Evolutionary conservation across 73 alveolate genomes (phyloP), one percentile per base, ranked within the genome.

Genomic region (Uronychia setigera): DNA sequence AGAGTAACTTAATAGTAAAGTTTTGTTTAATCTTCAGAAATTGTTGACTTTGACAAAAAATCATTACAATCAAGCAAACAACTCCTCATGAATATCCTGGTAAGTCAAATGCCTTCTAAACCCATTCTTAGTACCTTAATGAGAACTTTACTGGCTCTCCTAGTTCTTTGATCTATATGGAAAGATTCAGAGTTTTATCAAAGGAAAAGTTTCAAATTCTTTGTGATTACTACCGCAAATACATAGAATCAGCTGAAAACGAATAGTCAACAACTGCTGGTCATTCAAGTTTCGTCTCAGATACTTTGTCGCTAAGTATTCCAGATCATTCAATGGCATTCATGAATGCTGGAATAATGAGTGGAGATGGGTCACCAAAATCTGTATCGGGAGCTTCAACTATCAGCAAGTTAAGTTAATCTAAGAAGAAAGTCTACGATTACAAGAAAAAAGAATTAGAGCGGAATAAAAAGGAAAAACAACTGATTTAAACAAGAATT

Each of bases 81-180:
- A n/a, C 19, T 67, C 31, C 28, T 67, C 5, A 26, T 26, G 28
- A 67, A 67, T 67, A 67, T 67, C 5, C 28, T 67, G 11, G 19
- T 67, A 26, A 67, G 19, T 29, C 31, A 26, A 32, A n/a, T n/a
- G n/a, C n/a, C n/a, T n/a, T n/a, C n/a, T n/a, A n/a, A n/a, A n/a
- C n/a, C n/a, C n/a, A n/a, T n/a, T n/a, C n/a, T n/a, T n/a, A n/a
- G n/a, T n/a, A n/a, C n/a, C n/a, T n/a, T n/a, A n/a, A n/a, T n/a
- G 79, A 67, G 19, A 67, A 32, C 31, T 67, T 67, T n/a, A 67
- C 19, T 26, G 79, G 79, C 5, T 67, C 79, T 13, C 79, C 79
- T 26, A 32, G 34, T 67, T 67, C 79, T 1, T n/a, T 67, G 19
- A 67, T 67, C 31, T 67, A 67, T n/a, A 67, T 67, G 19, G 79